Conservation (phyloP, 805 yeast species). For the Jamesozyma gamospora region DNA sequence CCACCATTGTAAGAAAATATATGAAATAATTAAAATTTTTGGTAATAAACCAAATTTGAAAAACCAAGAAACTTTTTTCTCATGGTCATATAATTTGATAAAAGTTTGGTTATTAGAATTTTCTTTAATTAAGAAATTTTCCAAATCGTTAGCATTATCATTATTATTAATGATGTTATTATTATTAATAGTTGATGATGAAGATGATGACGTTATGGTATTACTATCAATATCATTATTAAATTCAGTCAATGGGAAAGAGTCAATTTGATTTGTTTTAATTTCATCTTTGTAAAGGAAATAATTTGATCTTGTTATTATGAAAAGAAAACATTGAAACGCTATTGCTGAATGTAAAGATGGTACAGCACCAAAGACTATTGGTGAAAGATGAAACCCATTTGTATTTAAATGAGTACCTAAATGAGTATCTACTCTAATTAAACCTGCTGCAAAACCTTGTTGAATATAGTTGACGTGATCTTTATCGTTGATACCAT, state of each 20-base stretch:
- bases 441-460: slow-evolving; percentile 64
- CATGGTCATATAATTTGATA: too few relatives aligned
- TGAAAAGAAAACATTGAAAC: slow-evolving; percentile 36
- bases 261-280: not conserved
- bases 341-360: slow-evolving; percentile 62
- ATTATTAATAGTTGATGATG: not conserved
- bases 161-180: not conserved
- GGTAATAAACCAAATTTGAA: slow-evolving; percentile 22
- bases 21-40: slow-evolving; percentile 31
- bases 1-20: slow-evolving; percentile 60
- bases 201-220: too few relatives aligned
- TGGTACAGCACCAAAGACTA: slow-evolving; percentile 59
- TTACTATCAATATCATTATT: not conserved
- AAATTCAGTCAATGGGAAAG: not conserved
- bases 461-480: slow-evolving; percentile 50
- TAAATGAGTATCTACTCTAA: slow-evolving; percentile 51
- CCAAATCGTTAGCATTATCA: not conserved
- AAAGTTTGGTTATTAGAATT: too few relatives aligned
- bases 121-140: too few relatives aligned
- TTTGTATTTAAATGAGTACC: slow-evolving; percentile 51
- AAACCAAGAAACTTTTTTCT: slow-evolving; percentile 17
- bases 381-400: slow-evolving; percentile 59
- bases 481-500: slow-evolving; percentile 42
- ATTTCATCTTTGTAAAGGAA: too few relatives aligned
- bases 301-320: slow-evolving; percentile 32